Conservation (phyloP, 1,284 basidiomycete genomes). For the Tilletiaria anomala region DNA sequence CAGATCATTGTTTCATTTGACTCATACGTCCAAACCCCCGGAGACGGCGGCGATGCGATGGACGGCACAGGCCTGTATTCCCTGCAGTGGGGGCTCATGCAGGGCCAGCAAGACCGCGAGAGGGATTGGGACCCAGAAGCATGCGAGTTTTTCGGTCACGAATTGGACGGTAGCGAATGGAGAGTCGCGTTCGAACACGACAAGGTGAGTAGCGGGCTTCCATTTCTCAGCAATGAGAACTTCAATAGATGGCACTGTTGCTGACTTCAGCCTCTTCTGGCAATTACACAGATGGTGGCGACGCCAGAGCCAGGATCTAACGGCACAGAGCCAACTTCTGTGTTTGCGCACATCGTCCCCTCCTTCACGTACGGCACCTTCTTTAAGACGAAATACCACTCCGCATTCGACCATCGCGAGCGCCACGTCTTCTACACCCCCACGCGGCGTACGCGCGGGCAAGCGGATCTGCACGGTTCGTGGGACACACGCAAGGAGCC, state of each 20-base stretch:
- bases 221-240: no score
- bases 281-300: no score
- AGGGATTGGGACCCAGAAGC: conserved; percentile 16
- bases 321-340: no score
- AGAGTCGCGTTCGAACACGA: conserved; percentile 21
- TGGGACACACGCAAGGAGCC: conserved; percentile 11
- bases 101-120: conserved; percentile 7
- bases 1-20: conserved; percentile 22
- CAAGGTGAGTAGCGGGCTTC: conserved; percentile 9
- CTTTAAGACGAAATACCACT: conserved; percentile 7
- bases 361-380: conserved; percentile 13
- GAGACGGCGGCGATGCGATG: conserved; percentile 22
- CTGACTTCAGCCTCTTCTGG: no score
- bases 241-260: no score
- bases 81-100: conserved; percentile 16
- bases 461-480: conserved; percentile 12
- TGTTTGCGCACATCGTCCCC: conserved; percentile 22
- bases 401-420: conserved; percentile 30
- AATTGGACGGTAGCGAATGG: conserved; percentile 2
- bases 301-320: no score
- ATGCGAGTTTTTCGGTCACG: conserved; percentile 9
- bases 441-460: conserved; percentile 11
- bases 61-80: conserved; percentile 21
- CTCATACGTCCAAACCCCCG: conserved; percentile 21
- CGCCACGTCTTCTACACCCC: conserved; percentile 17